Evolutionary conservation across 495 filamentous ascomycete species (phyloP).

Genomic region (Lophium mytilinum): DNA sequence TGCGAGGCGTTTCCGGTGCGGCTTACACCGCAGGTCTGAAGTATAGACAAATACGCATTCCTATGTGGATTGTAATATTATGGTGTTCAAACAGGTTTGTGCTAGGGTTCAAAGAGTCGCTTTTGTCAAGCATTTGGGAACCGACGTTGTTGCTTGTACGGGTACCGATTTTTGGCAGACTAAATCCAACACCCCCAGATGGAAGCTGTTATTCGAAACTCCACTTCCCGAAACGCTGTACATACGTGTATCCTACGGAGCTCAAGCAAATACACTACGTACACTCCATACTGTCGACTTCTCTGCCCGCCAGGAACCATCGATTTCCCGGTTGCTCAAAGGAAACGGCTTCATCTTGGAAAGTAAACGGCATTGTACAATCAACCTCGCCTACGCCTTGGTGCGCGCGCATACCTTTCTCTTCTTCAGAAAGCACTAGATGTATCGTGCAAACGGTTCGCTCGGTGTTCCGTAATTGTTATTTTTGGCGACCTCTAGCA

Average conservation of each 20-base stretch:
- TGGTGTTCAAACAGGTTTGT: neutral
- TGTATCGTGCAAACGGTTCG: constrained; percentile 3
- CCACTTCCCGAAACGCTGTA: too few species aligned
- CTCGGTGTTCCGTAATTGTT: neutral
- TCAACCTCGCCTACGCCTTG: neutral
- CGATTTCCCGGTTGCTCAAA: constrained; percentile 9
- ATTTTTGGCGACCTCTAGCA: too few species aligned
- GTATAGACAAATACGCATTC: neutral
- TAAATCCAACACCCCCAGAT: too few species aligned
- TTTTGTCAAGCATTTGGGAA: too few species aligned
- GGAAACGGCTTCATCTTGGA: constrained; percentile 12
- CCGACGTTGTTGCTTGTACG: too few species aligned
- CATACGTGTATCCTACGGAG: neutral
- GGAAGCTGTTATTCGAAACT: too few species aligned
- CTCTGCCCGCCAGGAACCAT: constrained; percentile 15
- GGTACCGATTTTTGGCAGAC: too few species aligned
- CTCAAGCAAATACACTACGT: constrained; percentile 4
- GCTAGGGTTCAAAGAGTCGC: too few species aligned
- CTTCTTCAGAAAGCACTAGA: constrained; percentile 3
- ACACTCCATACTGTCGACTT: constrained; percentile 27
- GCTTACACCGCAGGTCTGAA: neutral
- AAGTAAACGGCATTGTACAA: constrained; percentile 9
- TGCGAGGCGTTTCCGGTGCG: constrained; percentile 13
- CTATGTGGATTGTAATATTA: neutral
- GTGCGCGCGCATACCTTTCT: neutral